Conservation (phyloP, 768 basidiomycete genomes). For the Lactifluus piperatus region DNA sequence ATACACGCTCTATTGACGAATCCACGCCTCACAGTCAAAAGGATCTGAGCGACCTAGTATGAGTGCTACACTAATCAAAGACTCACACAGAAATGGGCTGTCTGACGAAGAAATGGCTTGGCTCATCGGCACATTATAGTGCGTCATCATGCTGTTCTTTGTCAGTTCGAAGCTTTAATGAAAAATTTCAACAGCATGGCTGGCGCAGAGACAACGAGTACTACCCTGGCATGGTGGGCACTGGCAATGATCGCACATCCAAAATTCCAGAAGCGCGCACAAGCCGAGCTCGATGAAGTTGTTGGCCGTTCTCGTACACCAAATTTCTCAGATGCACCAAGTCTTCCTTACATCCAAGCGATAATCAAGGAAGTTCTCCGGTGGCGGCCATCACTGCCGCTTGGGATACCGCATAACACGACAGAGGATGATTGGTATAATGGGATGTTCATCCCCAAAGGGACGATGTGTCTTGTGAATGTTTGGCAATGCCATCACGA, state of each 20-base stretch:
- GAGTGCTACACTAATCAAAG: not conserved
- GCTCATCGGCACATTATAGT: conserved; percentile 17
- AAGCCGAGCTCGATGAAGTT: conserved; percentile 5
- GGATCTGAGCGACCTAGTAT: conserved; percentile 5
- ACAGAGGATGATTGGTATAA: conserved; percentile 23
- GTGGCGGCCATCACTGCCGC: not conserved
- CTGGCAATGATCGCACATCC: conserved; percentile 19
- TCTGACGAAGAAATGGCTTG: conserved; percentile 16
- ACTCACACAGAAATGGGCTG: not conserved
- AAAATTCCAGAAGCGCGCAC: conserved; percentile 6
- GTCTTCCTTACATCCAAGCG: conserved; percentile 7
- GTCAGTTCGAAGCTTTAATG: not conserved
- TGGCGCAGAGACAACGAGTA: conserved; percentile 1
- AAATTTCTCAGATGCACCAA: not conserved
- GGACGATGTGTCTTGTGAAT: conserved; percentile 28
- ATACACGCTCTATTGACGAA: not conserved
- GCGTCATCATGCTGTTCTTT: not conserved
- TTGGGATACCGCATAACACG: not conserved
- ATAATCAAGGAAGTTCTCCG: conserved; percentile 3
- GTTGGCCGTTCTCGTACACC: conserved; percentile 7
- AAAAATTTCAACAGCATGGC: not conserved
- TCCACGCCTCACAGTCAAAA: not conserved
- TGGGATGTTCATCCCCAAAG: conserved; percentile 27
- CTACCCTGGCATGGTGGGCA: conserved; percentile 9
- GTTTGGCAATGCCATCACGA: conserved; percentile 3